phyloP scores from a whole-genome alignment of 2,329 filamentous ascomycete genomes.

The Cordyceps cateniannulata region DNA sequence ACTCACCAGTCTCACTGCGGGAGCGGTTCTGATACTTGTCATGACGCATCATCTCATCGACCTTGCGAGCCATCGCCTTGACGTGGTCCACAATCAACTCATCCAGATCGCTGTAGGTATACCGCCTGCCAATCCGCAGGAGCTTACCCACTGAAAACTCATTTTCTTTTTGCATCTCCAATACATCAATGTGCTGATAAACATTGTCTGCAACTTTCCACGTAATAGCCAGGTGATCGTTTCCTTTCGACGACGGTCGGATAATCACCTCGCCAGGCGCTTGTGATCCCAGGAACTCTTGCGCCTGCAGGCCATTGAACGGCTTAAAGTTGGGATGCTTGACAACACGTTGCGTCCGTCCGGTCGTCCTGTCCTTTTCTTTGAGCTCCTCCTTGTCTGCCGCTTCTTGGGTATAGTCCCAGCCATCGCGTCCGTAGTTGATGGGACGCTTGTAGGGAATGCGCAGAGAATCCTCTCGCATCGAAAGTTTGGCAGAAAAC shows the following conservation, averaged over 20 bases:
- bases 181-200: constrained; percentile 96
- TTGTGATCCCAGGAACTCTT: constrained; percentile 86
- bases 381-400: constrained; percentile 76
- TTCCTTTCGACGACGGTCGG: constrained; percentile 87
- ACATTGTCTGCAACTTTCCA: constrained; percentile 97
- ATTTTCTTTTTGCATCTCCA: constrained; percentile 94
- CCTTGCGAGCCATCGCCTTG: constrained; percentile 95
- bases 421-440: constrained; percentile 72
- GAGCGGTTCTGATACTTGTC: constrained; percentile 88
- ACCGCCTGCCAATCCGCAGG: constrained; percentile 79
- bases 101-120: constrained; percentile 91
- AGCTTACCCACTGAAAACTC: constrained; percentile 89
- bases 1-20: constrained; percentile 76
- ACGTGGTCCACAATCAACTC: constrained; percentile 96
- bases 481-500: constrained; percentile 74
- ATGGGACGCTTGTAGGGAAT: constrained; percentile 62
- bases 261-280: constrained; percentile 87
- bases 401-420: constrained; percentile 78
- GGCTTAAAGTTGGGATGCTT: constrained; percentile 95
- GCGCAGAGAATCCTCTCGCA: constrained; percentile 74
- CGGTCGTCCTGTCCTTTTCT: constrained; percentile 79
- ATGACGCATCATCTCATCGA: constrained; percentile 89
- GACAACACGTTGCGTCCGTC: constrained; percentile 86
- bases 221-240: constrained; percentile 90
- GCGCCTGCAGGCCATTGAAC: constrained; percentile 86